Base-by-base conservation (phyloP, 1,139 yeast genomes). In the Sugiyamaella japonica region DNA sequence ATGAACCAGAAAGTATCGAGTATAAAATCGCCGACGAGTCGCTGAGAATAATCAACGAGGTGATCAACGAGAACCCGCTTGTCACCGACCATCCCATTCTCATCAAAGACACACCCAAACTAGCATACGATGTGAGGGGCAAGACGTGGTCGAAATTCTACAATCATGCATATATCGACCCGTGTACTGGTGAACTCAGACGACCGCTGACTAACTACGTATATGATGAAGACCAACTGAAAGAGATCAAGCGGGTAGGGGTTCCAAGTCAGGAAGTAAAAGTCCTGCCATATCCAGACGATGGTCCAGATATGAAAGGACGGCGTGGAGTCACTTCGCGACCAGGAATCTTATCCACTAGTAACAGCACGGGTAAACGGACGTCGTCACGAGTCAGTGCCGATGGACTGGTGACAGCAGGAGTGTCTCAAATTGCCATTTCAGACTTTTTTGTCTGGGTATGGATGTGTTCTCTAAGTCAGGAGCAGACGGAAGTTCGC, bases 371-470 rank as follows among this genome's bases (percentile, higher is more conserved):
- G 8, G 52, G 42, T 2, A 42, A 23, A 17, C 46, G 48, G 16
- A 34, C 48, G n/a, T 49, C 47, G n/a, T 49, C 47, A 8, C 31
- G 42, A 16, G 28, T 49, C 32, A 41, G 41, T 20, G 59, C 61
- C 2, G 65, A 61, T 38, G 58, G 57, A 15, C 49, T 61, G 44
- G 70, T 74, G 8, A 80, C 83, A 31, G 83, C 89, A 1, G 71
- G 77, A 2, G 79, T 86, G 13, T 73, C 81, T 15, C 80, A 87
- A 58, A 85, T 87, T 1, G 79, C 89, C 1, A 81, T 89, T 32
- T 95, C 88, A 69, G 97, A 89, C 66, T 89, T 86, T 66, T 89
- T 85, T 65, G 87, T 89, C 29, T 89, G 96, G 96, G 82, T 96
- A 0, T 89, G 97, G 97, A 74, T 89, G 63, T 83, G 90, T 2